These are phyloP conservation scores for Suillus luteus DNA, from an alignment of 768 basidiomycete genomes.

Conservation along the genomic window DNA sequence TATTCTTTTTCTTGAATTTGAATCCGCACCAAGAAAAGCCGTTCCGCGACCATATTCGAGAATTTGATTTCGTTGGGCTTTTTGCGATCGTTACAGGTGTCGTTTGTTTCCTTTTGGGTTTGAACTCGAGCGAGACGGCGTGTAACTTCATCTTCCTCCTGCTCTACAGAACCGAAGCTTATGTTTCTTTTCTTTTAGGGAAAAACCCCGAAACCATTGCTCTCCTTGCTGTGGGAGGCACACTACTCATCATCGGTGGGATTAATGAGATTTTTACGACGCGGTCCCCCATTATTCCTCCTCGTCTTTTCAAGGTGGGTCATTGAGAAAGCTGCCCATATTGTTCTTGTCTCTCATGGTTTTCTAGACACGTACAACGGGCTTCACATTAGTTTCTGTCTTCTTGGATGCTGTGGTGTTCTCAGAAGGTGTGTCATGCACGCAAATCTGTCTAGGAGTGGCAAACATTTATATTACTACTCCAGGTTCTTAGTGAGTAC, in stretches of 20 bases:
- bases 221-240: conserved; percentile 37
- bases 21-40: conserved; percentile 35
- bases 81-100: conserved; percentile 36
- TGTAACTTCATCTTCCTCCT: conserved; percentile 27
- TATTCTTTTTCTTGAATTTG: conserved; percentile 39
- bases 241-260: conserved; percentile 30
- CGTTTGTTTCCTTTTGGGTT: conserved; percentile 41
- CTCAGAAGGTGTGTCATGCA: conserved; percentile 30
- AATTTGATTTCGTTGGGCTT: conserved; percentile 46
- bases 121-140: conserved; percentile 35
- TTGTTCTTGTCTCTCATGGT: background rate
- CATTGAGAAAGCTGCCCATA: background rate
- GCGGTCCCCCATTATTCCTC: conserved; percentile 40
- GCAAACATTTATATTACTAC: background rate
- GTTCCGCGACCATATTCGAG: conserved; percentile 31
- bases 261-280: conserved; percentile 39
- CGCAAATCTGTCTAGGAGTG: background rate
- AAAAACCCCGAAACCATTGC: conserved; percentile 35
- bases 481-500: conserved; percentile 30
- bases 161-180: background rate
- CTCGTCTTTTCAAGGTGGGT: conserved; percentile 38
- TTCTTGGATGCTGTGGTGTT: conserved; percentile 39
- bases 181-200: conserved; percentile 25
- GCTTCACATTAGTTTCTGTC: conserved; percentile 29
- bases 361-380: conserved; percentile 40